These are phyloP conservation scores for Phytophthora brassicae DNA, from an alignment of 352 stramenopile genomes.

Conservation along the genomic window DNA sequence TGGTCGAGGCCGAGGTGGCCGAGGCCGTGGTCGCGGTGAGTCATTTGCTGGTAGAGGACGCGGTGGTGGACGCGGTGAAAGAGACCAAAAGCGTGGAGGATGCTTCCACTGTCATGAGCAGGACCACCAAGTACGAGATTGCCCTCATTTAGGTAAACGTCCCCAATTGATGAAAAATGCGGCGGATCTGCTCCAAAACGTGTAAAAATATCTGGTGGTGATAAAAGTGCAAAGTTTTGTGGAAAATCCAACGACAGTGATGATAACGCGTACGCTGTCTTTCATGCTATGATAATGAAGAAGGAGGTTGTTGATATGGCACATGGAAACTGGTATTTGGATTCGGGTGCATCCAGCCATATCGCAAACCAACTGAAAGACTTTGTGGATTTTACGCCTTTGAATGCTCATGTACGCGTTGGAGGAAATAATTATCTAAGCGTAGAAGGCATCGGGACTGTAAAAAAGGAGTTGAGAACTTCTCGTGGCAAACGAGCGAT, in stretches of 20 bases:
- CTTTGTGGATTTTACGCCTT: constrained; percentile 11
- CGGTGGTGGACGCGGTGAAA: not conserved
- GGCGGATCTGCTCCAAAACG: not conserved
- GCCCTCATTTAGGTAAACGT: not conserved
- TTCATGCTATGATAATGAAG: constrained; percentile 8
- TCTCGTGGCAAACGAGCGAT: not conserved
- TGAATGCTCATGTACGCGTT: not conserved
- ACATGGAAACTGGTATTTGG: constrained; percentile 13
- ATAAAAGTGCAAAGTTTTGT: constrained; percentile 2
- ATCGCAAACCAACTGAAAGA: constrained; percentile 10
- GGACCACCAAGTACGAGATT: not conserved
- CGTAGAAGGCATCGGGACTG: constrained; percentile 8
- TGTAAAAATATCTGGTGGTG: not conserved
- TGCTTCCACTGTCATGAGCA: not conserved
- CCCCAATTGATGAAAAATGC: not conserved
- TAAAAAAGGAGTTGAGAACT: constrained; percentile 11
- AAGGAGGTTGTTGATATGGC: constrained; percentile 1
- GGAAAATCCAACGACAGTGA: constrained; percentile 16
- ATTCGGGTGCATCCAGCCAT: constrained; percentile 12
- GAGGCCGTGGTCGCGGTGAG: not conserved
- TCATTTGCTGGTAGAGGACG: not conserved
- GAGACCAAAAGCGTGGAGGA: not conserved
- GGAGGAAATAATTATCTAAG: constrained; percentile 4
- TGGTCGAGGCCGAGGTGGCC: not conserved
- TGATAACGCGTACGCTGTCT: constrained; percentile 8